Conservation (phyloP, 768 basidiomycete genomes). For the Rossbeevera mucosa region DNA sequence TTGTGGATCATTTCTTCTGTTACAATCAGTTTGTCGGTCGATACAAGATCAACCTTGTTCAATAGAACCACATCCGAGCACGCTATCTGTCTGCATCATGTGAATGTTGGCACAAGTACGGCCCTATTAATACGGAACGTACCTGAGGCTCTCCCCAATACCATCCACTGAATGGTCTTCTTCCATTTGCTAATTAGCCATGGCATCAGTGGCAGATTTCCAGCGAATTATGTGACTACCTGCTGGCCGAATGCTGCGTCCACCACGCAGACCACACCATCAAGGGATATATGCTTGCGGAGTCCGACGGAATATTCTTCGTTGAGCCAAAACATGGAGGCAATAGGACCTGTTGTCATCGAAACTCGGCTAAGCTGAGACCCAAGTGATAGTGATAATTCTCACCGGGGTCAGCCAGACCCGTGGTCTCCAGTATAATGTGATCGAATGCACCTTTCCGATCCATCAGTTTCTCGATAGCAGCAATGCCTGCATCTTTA, state of each 20-base stretch:
- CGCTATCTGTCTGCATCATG: slow-evolving; percentile 78
- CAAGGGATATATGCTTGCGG: slow-evolving; percentile 66
- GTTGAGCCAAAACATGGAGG: slow-evolving; percentile 83
- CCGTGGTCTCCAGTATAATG: slow-evolving; percentile 93
- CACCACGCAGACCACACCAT: slow-evolving; percentile 90
- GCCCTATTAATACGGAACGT: slow-evolving; percentile 5
- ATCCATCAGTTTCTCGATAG: slow-evolving; percentile 89
- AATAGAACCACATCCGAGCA: slow-evolving; percentile 87
- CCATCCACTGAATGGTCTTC: slow-evolving; percentile 65
- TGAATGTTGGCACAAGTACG: not conserved
- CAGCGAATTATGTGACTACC: slow-evolving; percentile 39
- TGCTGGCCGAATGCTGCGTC: slow-evolving; percentile 78
- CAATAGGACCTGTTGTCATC: slow-evolving; percentile 62
- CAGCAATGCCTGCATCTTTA: slow-evolving; percentile 88
- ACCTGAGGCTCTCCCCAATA: slow-evolving; percentile 80
- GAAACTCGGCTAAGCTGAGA: slow-evolving; percentile 1
- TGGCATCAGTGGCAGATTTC: slow-evolving; percentile 4
- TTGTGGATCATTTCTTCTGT: slow-evolving; percentile 61
- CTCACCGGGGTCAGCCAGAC: slow-evolving; percentile 89
- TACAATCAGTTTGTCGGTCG: slow-evolving; percentile 37
- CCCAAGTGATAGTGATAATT: not conserved
- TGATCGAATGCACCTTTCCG: slow-evolving; percentile 89
- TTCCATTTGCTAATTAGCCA: slow-evolving; percentile 67
- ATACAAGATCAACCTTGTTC: slow-evolving; percentile 84
- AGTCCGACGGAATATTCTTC: slow-evolving; percentile 72